Evolutionary conservation across 768 basidiomycete genomes (phyloP).

Genomic region (Termitomyces sp.): DNA sequence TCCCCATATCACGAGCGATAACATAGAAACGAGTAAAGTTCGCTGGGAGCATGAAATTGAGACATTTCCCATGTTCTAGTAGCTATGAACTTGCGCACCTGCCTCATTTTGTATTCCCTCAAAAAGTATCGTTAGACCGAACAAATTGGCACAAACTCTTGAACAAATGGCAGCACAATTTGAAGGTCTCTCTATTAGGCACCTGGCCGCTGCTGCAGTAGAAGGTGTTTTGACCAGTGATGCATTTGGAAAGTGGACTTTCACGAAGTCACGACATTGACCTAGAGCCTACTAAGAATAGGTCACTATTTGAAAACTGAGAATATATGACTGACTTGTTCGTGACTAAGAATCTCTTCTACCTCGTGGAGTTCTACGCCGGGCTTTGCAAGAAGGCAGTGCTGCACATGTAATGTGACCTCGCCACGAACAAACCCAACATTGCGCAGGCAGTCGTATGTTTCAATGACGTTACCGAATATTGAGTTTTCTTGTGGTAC

Average conservation of each 20-base stretch:
- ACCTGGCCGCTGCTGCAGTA: background rate
- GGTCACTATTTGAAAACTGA: background rate
- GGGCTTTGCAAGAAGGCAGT: background rate
- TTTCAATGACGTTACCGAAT: background rate
- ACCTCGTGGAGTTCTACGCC: background rate
- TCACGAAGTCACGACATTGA: background rate
- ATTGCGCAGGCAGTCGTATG: background rate
- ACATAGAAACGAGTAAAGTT: background rate
- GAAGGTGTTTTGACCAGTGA: background rate
- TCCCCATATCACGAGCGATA: background rate
- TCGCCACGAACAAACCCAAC: background rate
- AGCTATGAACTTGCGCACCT: background rate
- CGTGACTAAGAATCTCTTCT: background rate
- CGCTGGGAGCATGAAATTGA: background rate
- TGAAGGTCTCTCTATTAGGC: background rate
- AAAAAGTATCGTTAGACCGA: background rate
- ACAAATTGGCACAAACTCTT: background rate
- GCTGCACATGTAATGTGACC: background rate
- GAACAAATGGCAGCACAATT: background rate
- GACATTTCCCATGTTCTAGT: background rate
- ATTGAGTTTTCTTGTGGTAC: background rate
- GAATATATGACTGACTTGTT: background rate
- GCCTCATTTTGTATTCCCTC: background rate
- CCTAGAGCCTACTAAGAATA: background rate
- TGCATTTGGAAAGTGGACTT: background rate